These are phyloP conservation scores for Cladorrhinum sp. DNA, from an alignment of 2,329 filamentous ascomycete species.

Conservation along the genomic window DNA sequence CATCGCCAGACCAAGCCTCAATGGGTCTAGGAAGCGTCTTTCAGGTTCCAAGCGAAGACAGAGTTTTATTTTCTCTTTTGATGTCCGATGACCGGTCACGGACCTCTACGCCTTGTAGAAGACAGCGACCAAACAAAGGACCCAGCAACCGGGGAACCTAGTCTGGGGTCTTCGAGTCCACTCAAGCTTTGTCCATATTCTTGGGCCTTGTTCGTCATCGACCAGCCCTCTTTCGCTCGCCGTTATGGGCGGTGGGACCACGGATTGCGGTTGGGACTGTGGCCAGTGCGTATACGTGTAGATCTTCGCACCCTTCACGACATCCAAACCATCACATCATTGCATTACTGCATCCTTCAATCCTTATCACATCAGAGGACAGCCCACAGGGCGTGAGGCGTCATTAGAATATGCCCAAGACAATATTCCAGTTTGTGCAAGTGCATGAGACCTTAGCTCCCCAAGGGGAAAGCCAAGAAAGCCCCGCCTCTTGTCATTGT, in stretches of 20 bases:
- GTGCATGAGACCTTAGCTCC: neutral
- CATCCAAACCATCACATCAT: neutral
- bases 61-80: neutral
- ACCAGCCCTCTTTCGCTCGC: neutral
- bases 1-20: constrained; percentile 2
- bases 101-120: constrained; percentile 6
- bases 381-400: neutral
- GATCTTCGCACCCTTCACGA: neutral
- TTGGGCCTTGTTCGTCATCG: neutral
- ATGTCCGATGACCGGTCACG: constrained; percentile 11
- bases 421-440: neutral
- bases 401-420: neutral
- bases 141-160: neutral
- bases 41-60: constrained; percentile 1
- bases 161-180: neutral
- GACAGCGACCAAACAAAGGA: constrained; percentile 1
- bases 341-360: neutral
- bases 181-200: no score
- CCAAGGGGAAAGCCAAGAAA: constrained; percentile 1
- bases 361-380: neutral
- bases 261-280: neutral
- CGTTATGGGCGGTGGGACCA: neutral
- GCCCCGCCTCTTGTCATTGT: neutral
- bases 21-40: neutral
- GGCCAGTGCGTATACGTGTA: neutral